Conservation (phyloP, 352 stramenopile species). For the Phytophthora melonis region DNA sequence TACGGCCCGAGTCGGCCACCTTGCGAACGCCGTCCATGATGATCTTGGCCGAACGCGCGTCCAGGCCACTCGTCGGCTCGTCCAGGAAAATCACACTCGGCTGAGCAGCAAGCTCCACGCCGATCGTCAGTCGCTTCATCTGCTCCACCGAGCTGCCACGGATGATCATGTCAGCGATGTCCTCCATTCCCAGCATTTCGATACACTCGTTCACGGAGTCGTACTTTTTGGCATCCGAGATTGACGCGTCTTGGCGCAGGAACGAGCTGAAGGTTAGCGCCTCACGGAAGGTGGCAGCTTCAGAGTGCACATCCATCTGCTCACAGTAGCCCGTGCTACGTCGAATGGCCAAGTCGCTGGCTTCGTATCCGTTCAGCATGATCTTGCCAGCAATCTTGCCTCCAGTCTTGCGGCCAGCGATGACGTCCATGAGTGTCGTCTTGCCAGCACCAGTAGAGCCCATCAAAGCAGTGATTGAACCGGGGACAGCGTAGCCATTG, state of each 20-base stretch:
- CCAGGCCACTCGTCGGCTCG: conserved; percentile 20
- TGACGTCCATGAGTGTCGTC: not conserved
- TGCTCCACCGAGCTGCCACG: conserved; percentile 32
- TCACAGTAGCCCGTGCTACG: conserved; percentile 63
- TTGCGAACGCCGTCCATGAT: conserved; percentile 34
- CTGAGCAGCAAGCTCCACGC: conserved; percentile 69
- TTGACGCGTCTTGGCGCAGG: conserved; percentile 48
- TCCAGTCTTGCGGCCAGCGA: conserved; percentile 2
- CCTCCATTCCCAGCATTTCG: conserved; percentile 27
- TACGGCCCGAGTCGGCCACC: conserved; percentile 16
- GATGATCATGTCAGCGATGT: conserved; percentile 46
- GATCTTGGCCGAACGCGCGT: conserved; percentile 13
- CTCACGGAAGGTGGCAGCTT: conserved; percentile 70
- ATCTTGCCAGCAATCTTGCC: not conserved
- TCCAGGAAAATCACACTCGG: conserved; percentile 31
- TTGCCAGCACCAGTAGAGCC: not conserved
- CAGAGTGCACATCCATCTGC: conserved; percentile 91
- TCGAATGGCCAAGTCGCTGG: conserved; percentile 52
- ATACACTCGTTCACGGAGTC: conserved; percentile 34
- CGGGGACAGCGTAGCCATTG: conserved; percentile 5
- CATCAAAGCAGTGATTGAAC: not conserved
- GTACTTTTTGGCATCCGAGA: conserved; percentile 38
- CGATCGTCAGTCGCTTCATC: conserved; percentile 53
- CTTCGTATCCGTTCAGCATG: conserved; percentile 52
- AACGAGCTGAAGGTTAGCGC: conserved; percentile 86